Evolutionary conservation across 768 basidiomycete species (phyloP).

Genomic region (Lanmaoa rubissima): DNA sequence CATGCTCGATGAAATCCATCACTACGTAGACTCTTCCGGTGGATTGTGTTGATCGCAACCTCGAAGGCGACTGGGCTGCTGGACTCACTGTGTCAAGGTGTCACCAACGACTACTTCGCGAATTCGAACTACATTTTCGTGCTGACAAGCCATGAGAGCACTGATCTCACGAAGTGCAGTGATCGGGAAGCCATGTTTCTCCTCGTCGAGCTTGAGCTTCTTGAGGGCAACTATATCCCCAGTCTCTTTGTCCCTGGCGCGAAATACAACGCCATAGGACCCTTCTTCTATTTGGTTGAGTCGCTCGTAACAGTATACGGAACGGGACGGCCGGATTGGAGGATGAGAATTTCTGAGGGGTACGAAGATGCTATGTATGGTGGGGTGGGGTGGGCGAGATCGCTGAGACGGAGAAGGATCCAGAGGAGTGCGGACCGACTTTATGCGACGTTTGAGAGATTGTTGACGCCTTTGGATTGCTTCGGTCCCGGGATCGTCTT

Average conservation of each 20-base stretch:
- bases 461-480: slow-evolving; percentile 34
- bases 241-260: slow-evolving; percentile 92
- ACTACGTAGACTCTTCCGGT: slow-evolving; percentile 89
- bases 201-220: slow-evolving; percentile 97
- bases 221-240: slow-evolving; percentile 97
- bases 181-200: slow-evolving; percentile 98
- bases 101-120: slow-evolving; percentile 98
- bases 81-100: slow-evolving; percentile 95
- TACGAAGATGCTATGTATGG: slow-evolving; percentile 63
- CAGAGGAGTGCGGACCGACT: slow-evolving; percentile 30
- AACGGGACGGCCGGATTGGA: slow-evolving; percentile 79
- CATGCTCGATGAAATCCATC: slow-evolving; percentile 99
- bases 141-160: slow-evolving; percentile 91
- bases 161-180: slow-evolving; percentile 94
- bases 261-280: slow-evolving; percentile 94
- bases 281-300: slow-evolving; percentile 99
- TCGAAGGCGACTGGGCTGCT: slow-evolving; percentile 8
- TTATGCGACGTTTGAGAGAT: slow-evolving; percentile 56
- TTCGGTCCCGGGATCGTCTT: slow-evolving; percentile 44
- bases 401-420: slow-evolving; percentile 21
- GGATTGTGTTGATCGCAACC: slow-evolving; percentile 7
- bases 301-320: slow-evolving; percentile 90
- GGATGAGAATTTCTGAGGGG: slow-evolving; percentile 79
- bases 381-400: slow-evolving; percentile 11
- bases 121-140: slow-evolving; percentile 96